These are phyloP conservation scores for Agrostemma githago DNA, from an alignment of 148 eudicot species.

Conservation along the genomic window DNA sequence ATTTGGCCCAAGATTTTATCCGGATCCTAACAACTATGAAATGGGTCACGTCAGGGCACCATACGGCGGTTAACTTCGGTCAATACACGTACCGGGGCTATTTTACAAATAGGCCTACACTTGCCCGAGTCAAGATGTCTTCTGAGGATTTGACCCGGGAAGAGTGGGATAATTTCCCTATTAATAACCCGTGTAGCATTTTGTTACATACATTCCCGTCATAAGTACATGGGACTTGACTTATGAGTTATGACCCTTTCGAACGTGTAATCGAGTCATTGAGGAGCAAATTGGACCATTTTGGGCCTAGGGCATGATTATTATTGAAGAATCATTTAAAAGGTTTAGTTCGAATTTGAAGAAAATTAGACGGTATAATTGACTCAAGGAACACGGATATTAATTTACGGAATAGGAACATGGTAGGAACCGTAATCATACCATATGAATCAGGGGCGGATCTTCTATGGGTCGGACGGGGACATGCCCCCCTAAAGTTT, in stretches of 20 bases:
- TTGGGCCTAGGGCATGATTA: neutral
- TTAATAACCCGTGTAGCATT: neutral
- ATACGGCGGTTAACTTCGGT: constrained; percentile 80
- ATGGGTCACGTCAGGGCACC: constrained; percentile 84
- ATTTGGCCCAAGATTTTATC: constrained; percentile 45
- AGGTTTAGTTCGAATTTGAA: constrained; percentile 12
- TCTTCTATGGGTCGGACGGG: too few relatives aligned
- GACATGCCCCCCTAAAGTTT: too few relatives aligned
- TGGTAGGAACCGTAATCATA: constrained; percentile 5
- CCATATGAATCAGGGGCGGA: constrained; percentile 2
- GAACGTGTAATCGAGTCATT: constrained; percentile 14
- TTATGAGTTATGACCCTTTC: constrained; percentile 14
- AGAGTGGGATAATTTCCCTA: constrained; percentile 8
- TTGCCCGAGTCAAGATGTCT: constrained; percentile 57
- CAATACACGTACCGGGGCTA: constrained; percentile 66
- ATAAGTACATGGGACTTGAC: neutral
- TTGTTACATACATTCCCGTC: constrained; percentile 7
- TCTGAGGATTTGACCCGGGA: constrained; percentile 32
- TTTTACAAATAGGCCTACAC: constrained; percentile 65
- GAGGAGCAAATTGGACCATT: constrained; percentile 7
- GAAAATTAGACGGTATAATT: neutral
- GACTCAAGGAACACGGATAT: constrained; percentile 7
- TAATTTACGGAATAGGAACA: constrained; percentile 6
- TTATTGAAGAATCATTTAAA: neutral
- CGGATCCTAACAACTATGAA: constrained; percentile 55